Conservation (phyloP, 1,284 basidiomycete genomes). For the Clitocybe nebularis region DNA sequence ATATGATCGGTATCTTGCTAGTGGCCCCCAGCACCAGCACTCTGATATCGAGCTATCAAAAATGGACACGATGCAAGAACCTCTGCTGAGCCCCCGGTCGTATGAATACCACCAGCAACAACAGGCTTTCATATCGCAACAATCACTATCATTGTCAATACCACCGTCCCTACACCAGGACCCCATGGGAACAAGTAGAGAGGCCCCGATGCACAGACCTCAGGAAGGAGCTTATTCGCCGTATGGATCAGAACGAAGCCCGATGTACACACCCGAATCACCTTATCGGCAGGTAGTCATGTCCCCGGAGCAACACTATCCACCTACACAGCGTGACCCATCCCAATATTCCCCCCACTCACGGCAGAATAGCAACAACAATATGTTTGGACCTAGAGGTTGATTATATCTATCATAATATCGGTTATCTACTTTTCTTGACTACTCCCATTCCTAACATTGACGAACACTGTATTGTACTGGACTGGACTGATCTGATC, state of each 20-base stretch:
- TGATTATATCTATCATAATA: slow-evolving; percentile 12
- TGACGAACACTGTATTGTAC: slow-evolving; percentile 14
- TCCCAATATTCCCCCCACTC: slow-evolving; percentile 20
- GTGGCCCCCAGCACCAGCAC: slow-evolving; percentile 31
- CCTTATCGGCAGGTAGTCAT: slow-evolving; percentile 12
- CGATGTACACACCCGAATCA: slow-evolving; percentile 17
- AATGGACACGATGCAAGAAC: slow-evolving; percentile 52
- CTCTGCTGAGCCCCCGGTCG: slow-evolving; percentile 39
- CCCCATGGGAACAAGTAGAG: slow-evolving; percentile 25
- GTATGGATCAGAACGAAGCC: slow-evolving; percentile 11
- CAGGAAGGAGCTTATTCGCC: slow-evolving; percentile 30
- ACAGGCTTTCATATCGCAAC: slow-evolving; percentile 30
- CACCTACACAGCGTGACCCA: slow-evolving; percentile 19
- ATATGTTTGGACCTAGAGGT: slow-evolving; percentile 39
- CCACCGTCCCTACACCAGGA: slow-evolving; percentile 31
- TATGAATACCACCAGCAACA: slow-evolving; percentile 27
- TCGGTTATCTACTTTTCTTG: not conserved
- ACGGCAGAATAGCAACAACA: slow-evolving; percentile 24
- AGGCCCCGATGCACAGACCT: slow-evolving; percentile 51
- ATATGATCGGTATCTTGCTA: slow-evolving; percentile 55
- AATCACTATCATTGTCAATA: slow-evolving; percentile 30
- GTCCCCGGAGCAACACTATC: slow-evolving; percentile 15
- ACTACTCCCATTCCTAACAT: not conserved
- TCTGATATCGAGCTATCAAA: slow-evolving; percentile 54
- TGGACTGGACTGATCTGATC: too few species aligned